Base-by-base conservation (phyloP, 2,329 filamentous ascomycete genomes). In the Colletotrichum sansevieriae region DNA sequence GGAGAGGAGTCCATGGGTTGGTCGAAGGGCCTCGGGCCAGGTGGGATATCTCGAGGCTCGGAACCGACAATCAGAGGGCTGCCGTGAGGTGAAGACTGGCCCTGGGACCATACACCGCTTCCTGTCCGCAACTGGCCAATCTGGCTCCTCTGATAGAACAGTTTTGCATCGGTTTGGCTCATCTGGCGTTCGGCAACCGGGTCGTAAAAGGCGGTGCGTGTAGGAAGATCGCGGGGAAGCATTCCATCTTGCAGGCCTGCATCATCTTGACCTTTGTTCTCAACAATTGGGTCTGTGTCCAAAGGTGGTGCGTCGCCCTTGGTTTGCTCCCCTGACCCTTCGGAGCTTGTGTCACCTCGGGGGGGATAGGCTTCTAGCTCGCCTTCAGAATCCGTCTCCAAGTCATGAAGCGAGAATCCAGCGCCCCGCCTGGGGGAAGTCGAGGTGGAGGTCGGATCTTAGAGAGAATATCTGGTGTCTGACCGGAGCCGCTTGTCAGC, bases 111-210 rank as follows among this genome's bases (percentile, higher is more conserved):
- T 65, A 73, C 77, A 65, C 74, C 78, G 67, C 73, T 79, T 65
- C 74, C 76, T 57, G 72, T 73, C 74, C 78, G 84, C 72, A 75
- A 76, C 64, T 79, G 76, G 71, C 91, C 91, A 66, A 90, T 83
- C 79, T 94, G 92, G 79, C 93, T 94, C 72, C 93, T 88, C 81
- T 98, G 95, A 79, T 97, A 99, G 82, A 98, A 97, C 71, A 98
- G 87, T 80, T 97, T 98, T 68, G 95, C 93, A 78, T 99, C 96
- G 29, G 93, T 91, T 79, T 97, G 94, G 76, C 92, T 97, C 90
- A 97, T 92, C 76, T 95, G 93, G 75, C 96, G 97, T 80, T 99
- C 96, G 61, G 93, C 92, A 60, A 95, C 91, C 75, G 95, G 94
- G 79, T 98, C 95, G 81, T 97, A 98, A 77, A 94, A 97, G 20